Evolutionary conservation across 2,329 filamentous ascomycete genomes (phyloP), one percentile per base, ranked within the genome.

Genomic region (Fonsecaea multimorphosa): DNA sequence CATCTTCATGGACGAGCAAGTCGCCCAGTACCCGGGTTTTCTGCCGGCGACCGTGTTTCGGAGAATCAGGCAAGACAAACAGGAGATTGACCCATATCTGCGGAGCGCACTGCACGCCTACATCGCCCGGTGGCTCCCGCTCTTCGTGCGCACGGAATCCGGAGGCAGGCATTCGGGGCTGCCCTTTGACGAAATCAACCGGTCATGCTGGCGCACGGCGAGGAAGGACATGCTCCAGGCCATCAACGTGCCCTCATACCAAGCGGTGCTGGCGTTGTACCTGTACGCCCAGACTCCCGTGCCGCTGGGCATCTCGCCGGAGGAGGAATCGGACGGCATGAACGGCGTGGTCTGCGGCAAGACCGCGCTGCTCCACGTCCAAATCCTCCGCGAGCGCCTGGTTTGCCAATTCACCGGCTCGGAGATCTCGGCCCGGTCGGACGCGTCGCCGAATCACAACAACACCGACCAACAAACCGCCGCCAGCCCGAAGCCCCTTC

Each of bases 281-380:
- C 72, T 80, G 0, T 81, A 79, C 59, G 76, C 76, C 2, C 65
- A 78, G 46, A 79, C 77, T 2, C 78, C 78, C 1, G 78, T 80
- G 29, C 79, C 79, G 0, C 67, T 70, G 0, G 77, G 76, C 0
- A 76, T 81, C 11, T 75, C 76, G 0, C 78, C 80, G 36, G 78
- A 79, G 0, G 79, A 81, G 63, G 78, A 80, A 58, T 58, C 72
- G 0, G 76, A 79, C 31, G 78, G 79, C 0, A 76, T 80, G 1
- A 77, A 74, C 1, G 79, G 77, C 0, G 75, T 78, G 61, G 71
- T 75, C 0, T 81, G 79, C 49, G 73, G 79, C 1, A 78, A 80
- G 52, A 74, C 78, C 1, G 78, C 78, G 0, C 62, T 80, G 11
- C 76, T 78, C 46, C 79, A 81, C 34, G 74, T 80, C 1, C 79